A percentile compares a stretch with the other conserved stretches of the same genome.
Conservation (phyloP, 495 filamentous ascomycete genomes). For the Glonium stellatum region DNA sequence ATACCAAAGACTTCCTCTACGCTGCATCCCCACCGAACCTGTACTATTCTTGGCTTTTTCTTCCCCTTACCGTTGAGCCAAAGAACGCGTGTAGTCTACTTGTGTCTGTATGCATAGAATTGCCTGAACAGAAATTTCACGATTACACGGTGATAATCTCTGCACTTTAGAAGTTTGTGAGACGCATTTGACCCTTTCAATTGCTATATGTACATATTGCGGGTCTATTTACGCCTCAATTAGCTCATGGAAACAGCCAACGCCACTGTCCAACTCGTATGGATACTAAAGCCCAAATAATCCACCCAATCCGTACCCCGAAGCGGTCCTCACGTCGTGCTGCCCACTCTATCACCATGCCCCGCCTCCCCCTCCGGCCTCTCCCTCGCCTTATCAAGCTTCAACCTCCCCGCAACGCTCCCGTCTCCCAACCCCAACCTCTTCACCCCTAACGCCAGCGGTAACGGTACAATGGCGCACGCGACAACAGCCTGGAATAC, state of each 20-base stretch:
- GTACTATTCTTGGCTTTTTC: background rate
- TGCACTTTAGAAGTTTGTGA: too few species aligned
- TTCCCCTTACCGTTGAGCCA: background rate
- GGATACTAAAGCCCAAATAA: too few species aligned
- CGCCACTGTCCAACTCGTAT: too few species aligned
- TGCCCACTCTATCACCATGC: background rate
- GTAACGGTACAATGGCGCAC: constrained; percentile 56
- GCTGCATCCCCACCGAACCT: background rate
- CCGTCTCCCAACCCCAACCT: constrained; percentile 43
- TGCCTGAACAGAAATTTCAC: background rate
- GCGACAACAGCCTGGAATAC: constrained; percentile 72
- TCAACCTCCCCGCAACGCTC: constrained; percentile 52
- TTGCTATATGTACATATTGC: too few species aligned
- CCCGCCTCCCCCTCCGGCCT: constrained; percentile 5
- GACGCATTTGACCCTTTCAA: too few species aligned
- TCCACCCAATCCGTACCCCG: too few species aligned
- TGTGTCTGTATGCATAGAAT: constrained; percentile 1
- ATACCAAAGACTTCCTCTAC: constrained; percentile 1
- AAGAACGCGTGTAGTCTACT: constrained; percentile 1
- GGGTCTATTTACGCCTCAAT: too few species aligned
- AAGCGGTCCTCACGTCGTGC: background rate
- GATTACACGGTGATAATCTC: background rate
- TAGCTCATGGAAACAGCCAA: too few species aligned
- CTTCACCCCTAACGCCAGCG: constrained; percentile 57
- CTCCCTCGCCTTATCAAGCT: constrained; percentile 41